Base-by-base conservation (phyloP, 2,329 filamentous ascomycete species). In the Pezicula neosporulosa region DNA sequence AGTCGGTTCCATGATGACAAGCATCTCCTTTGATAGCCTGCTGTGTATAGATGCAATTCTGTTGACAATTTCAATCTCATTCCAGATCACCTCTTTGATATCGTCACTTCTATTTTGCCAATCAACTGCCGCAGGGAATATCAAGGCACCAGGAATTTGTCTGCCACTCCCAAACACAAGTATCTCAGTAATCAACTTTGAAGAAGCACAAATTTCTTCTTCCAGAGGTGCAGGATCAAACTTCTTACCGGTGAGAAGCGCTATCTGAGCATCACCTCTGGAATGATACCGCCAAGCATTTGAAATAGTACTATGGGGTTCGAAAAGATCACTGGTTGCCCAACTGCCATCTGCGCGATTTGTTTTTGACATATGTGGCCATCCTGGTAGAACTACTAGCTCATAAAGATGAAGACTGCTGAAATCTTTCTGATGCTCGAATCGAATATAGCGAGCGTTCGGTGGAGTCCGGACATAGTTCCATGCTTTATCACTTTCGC, bases 201-300 rank as follows among this genome's bases (percentile, higher is more conserved):
- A 57, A 0, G 73, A 74, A 1, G 74, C 69, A 1, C 73, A 65
- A 4, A 87, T 74, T 0, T 71, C 72, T 2, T 74, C 77, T 63
- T 88, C 85, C 3, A 87, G 63, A 0, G 80, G 78, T 2, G 78
- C 76, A 1, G 84, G 83, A 57, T 87, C 82, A 53, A 87, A 86
- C 57, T 87, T 88, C 69, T 87, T 86, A 2, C 85, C 84, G 6
- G 83, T 87, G 9, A 80, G 69, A 4, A 88, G 71, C 0, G 79
- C 80, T 35, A 87, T 73, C 48, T 82, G 82, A 3, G 80, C 76
- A 57, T 88, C 85, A 1, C 77, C 75, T 37, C 85, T 71, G 1
- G 78, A 81, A 48, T 84, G 75, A 59, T 86, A 86, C 33, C 75
- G 74, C 83, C 83, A 88, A 0, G 81, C 80, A 49, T 77, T 68